phyloP scores from a whole-genome alignment of 139 green algal species.

The Diplosphaera chodatii region DNA sequence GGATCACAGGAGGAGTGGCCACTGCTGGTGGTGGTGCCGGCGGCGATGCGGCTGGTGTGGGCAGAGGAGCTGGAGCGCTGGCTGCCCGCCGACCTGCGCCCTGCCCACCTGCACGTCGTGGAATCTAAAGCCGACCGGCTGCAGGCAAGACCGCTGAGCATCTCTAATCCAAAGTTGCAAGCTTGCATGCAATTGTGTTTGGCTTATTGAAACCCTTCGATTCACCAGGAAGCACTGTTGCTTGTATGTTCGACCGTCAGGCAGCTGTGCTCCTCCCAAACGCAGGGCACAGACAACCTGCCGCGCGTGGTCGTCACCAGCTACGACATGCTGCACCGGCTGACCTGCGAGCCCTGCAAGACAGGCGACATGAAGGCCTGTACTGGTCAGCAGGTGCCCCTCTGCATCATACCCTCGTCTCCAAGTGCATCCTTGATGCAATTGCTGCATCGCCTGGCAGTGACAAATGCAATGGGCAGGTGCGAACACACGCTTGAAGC shows the following conservation, averaged over 20 bases:
- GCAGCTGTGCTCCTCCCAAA: background rate
- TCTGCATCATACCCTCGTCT: background rate
- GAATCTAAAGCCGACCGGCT: slow-evolving; percentile 54
- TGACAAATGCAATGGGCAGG: too few relatives aligned
- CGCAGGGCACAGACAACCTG: background rate
- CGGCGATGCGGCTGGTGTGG: slow-evolving; percentile 84
- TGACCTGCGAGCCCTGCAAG: slow-evolving; percentile 66
- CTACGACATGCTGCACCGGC: slow-evolving; percentile 82
- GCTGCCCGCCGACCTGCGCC: slow-evolving; percentile 71
- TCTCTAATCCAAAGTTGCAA: too few relatives aligned
- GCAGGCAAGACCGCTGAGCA: background rate
- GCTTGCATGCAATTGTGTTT: too few relatives aligned
- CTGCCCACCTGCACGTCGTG: slow-evolving; percentile 62
- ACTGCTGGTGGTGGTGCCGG: slow-evolving; percentile 83
- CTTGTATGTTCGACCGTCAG: too few relatives aligned
- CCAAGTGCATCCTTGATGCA: too few relatives aligned
- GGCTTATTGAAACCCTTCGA: too few relatives aligned
- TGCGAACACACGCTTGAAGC: too few relatives aligned
- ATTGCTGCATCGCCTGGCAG: too few relatives aligned
- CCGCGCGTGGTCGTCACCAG: slow-evolving; percentile 64
- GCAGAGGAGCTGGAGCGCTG: slow-evolving; percentile 93
- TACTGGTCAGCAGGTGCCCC: background rate
- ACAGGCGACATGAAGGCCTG: background rate
- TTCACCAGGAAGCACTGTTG: too few relatives aligned
- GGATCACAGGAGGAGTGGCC: slow-evolving; percentile 86